A percentile compares a stretch with the other conserved stretches of the same genome.
Conservation (phyloP, 1,284 basidiomycete species). For the Leucoagaricus sp. region DNA sequence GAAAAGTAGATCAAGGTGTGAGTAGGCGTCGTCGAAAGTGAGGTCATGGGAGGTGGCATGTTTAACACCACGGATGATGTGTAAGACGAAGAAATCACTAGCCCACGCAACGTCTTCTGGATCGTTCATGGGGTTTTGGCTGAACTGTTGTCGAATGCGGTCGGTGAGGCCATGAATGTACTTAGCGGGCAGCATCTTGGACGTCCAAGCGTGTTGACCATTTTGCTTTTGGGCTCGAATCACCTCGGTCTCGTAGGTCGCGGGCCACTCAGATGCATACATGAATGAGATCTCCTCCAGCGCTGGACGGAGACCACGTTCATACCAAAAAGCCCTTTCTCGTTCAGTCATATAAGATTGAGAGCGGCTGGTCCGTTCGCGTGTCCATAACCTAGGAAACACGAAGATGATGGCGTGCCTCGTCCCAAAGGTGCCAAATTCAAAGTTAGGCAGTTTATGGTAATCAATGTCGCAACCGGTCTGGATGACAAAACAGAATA, state of each 20-base stretch:
- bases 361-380: slow-evolving; percentile 19
- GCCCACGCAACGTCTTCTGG: neutral
- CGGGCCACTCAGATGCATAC: slow-evolving; percentile 22
- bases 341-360: slow-evolving; percentile 9
- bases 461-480: neutral
- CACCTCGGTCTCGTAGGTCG: slow-evolving; percentile 12
- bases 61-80: slow-evolving; percentile 28
- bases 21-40: neutral
- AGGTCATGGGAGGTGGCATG: slow-evolving; percentile 18
- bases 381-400: slow-evolving; percentile 21
- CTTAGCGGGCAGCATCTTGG: slow-evolving; percentile 22
- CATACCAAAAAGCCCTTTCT: slow-evolving; percentile 20
- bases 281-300: slow-evolving; percentile 1
- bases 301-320: slow-evolving; percentile 19
- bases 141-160: neutral
- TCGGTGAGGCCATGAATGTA: slow-evolving; percentile 15
- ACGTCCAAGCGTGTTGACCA: slow-evolving; percentile 11
- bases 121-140: slow-evolving; percentile 7
- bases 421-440: slow-evolving; percentile 7
- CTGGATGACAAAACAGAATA: slow-evolving; percentile 18
- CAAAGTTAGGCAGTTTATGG: slow-evolving; percentile 24
- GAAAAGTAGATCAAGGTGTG: slow-evolving; percentile 17
- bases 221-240: neutral
- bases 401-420: slow-evolving; percentile 18
- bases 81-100: neutral